phyloP scores from a whole-genome alignment of 257 asterid species.

The Ballota nigra region DNA sequence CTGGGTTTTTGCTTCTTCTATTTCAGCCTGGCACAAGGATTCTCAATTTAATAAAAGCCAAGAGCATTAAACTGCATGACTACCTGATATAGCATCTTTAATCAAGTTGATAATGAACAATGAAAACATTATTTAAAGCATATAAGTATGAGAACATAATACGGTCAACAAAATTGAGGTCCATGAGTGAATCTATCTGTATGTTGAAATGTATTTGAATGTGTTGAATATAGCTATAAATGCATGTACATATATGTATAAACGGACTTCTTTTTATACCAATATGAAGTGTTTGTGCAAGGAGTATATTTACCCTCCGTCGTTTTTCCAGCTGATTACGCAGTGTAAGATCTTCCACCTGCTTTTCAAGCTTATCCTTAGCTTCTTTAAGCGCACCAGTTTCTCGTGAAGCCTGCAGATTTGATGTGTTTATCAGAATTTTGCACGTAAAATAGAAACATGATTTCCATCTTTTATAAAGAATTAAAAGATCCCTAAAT shows the following conservation, averaged over 20 bases:
- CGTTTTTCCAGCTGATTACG: slow-evolving; percentile 96
- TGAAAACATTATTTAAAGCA: background rate
- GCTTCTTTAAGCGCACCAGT: slow-evolving; percentile 99
- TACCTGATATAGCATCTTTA: slow-evolving; percentile 4
- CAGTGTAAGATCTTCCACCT: slow-evolving; percentile 93
- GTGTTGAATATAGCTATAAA: background rate
- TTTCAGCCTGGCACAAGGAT: slow-evolving; percentile 55
- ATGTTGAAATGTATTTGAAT: background rate
- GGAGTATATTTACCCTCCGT: slow-evolving; percentile 63
- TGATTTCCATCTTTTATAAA: background rate
- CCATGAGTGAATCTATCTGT: background rate
- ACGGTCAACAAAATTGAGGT: background rate
- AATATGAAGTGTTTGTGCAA: background rate
- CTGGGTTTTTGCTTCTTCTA: slow-evolving; percentile 78
- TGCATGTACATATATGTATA: background rate
- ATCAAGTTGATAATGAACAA: slow-evolving; percentile 6
- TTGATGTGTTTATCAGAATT: slow-evolving; percentile 16
- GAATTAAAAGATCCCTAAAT: background rate
- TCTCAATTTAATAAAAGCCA: slow-evolving; percentile 14
- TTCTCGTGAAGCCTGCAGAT: slow-evolving; percentile 85
- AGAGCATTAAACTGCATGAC: background rate
- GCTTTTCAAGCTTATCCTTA: slow-evolving; percentile 96
- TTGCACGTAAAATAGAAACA: background rate
- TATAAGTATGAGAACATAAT: background rate
- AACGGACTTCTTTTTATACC: slow-evolving; percentile 9